Evolutionary conservation across 352 stramenopile species (phyloP).

Genomic region (Aphanomyces cochlioides): DNA sequence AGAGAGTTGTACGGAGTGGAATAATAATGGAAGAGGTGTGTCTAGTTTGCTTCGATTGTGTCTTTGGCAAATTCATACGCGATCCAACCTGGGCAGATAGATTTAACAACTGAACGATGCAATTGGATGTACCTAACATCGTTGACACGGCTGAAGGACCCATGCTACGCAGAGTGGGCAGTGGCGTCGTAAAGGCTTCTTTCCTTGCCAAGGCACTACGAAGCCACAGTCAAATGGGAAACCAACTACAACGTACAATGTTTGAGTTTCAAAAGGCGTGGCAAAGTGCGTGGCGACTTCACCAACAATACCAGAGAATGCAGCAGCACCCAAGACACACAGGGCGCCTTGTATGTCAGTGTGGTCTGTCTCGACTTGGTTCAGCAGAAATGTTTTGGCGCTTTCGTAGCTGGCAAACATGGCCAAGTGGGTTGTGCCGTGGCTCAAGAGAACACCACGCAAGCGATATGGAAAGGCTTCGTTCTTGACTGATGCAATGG

Average conservation of each 20-base stretch:
- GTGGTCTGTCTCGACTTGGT: background rate
- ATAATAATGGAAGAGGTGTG: no score
- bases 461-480: background rate
- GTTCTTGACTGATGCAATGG: slow-evolving; percentile 1
- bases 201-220: background rate
- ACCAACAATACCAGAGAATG: slow-evolving; percentile 15
- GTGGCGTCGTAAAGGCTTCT: background rate
- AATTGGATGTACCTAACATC: slow-evolving; percentile 15
- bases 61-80: slow-evolving; percentile 27
- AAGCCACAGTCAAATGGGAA: background rate
- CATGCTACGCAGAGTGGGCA: slow-evolving; percentile 13
- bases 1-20: no score
- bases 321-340: slow-evolving; percentile 15
- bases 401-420: slow-evolving; percentile 23
- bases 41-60: background rate
- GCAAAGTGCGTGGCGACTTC: slow-evolving; percentile 18
- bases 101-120: background rate
- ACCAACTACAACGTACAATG: background rate
- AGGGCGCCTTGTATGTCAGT: slow-evolving; percentile 5
- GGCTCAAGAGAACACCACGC: slow-evolving; percentile 16
- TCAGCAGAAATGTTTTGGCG: slow-evolving; percentile 1
- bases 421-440: slow-evolving; percentile 18
- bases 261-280: slow-evolving; percentile 8
- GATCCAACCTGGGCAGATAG: background rate
- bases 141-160: slow-evolving; percentile 17